Evolutionary conservation across 495 filamentous ascomycete genomes (phyloP), one percentile per base, ranked within the genome.

Genomic region (Tetracladium marchalianum): DNA sequence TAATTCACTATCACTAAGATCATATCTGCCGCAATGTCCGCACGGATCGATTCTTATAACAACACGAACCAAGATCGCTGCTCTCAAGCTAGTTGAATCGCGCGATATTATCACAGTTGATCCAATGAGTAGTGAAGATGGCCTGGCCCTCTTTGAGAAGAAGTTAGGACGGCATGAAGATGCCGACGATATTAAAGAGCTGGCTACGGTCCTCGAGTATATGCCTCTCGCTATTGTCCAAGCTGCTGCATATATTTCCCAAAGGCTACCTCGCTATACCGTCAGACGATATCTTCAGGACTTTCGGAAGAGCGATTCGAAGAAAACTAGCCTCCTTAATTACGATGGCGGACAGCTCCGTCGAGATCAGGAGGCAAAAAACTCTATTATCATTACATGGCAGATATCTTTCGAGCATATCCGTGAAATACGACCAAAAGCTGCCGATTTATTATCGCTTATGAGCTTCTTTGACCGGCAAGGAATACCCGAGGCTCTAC

Each of bases 221-320:
- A 66, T 75, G 55, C 68, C 71, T 13, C 68, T 75, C 13, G 68
- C 69, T 1, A 69, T 73, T 41, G 52, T 61, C 11, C 68, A 75
- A 50, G 69, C 71, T 5, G 63, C 66, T 12, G 58, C 61, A 18
- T 75, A 65, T 41, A 70, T 73, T 49, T 43, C 11, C 15, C 47
- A 58, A 24, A 52, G 55, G 33, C 19, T 9, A 24, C 53, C 52
- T 0, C 50, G 65, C 4, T 55, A 31, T 50, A 61, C 63, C 0
- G 43, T 69, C 17, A 33, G 32, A 44, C 44, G 59, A 40, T 72
- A 72, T 47, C 35, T 72, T 0, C 35, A 63, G 33, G 43, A 56
- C 7, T 64, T 70, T 47, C 54, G 51, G 15, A 54, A 60, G 48
- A 68, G 51, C 45, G 64, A 70, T 52, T 22, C 47, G 32, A 59